These are phyloP conservation scores for Phlebiopsis gigantea DNA, from an alignment of 768 basidiomycete species.

Conservation along the genomic window DNA sequence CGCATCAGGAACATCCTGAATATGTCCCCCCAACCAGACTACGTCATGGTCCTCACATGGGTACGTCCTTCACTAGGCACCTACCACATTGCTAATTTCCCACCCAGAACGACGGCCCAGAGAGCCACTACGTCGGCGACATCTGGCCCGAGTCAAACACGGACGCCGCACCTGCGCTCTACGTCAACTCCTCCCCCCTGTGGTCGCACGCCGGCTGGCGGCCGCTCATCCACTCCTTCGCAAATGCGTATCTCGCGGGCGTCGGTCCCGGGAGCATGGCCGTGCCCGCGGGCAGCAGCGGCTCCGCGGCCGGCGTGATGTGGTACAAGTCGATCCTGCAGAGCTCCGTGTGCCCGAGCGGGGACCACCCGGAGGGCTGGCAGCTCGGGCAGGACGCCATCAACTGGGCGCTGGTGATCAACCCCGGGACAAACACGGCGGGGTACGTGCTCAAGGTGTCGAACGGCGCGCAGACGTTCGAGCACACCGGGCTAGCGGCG, in stretches of 20 bases:
- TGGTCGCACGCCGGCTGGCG: slow-evolving; percentile 4
- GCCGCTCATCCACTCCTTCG: neutral
- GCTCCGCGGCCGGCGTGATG: neutral
- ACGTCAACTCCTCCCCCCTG: neutral
- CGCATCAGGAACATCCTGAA: neutral
- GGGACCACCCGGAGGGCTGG: neutral
- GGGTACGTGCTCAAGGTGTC: neutral
- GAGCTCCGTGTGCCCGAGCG: neutral
- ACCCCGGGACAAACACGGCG: neutral
- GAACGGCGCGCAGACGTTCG: neutral
- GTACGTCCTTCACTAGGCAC: neutral
- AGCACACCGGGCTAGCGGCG: neutral
- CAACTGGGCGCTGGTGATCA: slow-evolving; percentile 1
- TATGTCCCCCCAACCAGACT: neutral
- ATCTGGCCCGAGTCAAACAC: neutral
- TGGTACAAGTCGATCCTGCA: neutral
- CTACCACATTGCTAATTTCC: neutral
- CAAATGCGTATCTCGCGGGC: neutral
- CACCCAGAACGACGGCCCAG: neutral
- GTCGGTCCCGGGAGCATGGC: neutral
- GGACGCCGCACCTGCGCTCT: neutral
- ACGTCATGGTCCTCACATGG: neutral
- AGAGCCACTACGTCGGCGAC: neutral
- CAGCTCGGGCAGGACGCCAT: neutral
- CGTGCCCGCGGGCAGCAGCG: neutral